Conservation (phyloP, 768 basidiomycete genomes). For the Albatrellus ellisii region DNA sequence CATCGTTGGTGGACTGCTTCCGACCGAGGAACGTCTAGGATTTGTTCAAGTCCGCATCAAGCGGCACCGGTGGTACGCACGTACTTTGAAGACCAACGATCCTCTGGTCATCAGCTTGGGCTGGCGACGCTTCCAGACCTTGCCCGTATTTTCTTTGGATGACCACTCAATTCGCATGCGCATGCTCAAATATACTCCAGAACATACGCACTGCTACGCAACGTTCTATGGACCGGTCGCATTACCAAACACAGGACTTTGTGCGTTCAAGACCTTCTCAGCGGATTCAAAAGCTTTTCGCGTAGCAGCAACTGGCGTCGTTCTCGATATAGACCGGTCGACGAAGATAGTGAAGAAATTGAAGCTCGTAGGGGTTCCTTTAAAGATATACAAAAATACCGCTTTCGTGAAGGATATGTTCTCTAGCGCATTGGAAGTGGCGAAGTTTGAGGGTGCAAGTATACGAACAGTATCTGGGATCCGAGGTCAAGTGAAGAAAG, state of each 20-base stretch:
- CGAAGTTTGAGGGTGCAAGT: slow-evolving; percentile 98
- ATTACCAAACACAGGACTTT: slow-evolving; percentile 91
- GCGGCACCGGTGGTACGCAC: slow-evolving; percentile 86
- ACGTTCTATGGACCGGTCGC: slow-evolving; percentile 94
- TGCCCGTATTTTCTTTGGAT: slow-evolving; percentile 93
- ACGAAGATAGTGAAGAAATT: slow-evolving; percentile 97
- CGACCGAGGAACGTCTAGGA: slow-evolving; percentile 85
- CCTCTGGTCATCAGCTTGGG: slow-evolving; percentile 95
- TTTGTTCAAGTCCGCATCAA: slow-evolving; percentile 94
- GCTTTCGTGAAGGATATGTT: slow-evolving; percentile 99
- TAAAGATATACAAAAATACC: slow-evolving; percentile 99
- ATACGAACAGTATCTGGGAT: slow-evolving; percentile 93
- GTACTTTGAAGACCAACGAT: slow-evolving; percentile 93
- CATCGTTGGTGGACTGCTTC: slow-evolving; percentile 81
- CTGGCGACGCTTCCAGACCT: slow-evolving; percentile 91
- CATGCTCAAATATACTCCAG: slow-evolving; percentile 98
- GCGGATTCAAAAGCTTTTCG: slow-evolving; percentile 67
- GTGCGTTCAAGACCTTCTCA: slow-evolving; percentile 82
- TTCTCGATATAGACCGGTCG: slow-evolving; percentile 85
- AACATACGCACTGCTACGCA: slow-evolving; percentile 99
- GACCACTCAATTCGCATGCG: slow-evolving; percentile 98
- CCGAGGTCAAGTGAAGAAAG: slow-evolving; percentile 94
- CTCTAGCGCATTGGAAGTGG: slow-evolving; percentile 81
- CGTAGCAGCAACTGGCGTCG: slow-evolving; percentile 86
- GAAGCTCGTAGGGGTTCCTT: slow-evolving; percentile 90